These are phyloP conservation scores for Oenanthe javanica DNA, from an alignment of 140 eudicot species.

Conservation along the genomic window DNA sequence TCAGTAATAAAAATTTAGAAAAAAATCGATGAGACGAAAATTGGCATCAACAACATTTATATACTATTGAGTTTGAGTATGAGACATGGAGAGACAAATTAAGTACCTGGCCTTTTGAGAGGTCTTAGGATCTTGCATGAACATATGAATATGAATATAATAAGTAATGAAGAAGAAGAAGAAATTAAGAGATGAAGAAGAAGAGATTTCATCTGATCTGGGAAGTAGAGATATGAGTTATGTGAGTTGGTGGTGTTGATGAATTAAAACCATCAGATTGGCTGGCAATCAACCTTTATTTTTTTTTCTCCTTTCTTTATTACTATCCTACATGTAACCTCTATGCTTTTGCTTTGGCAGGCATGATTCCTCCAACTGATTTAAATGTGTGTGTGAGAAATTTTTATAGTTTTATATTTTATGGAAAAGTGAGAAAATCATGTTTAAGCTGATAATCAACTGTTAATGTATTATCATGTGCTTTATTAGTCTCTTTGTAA, in stretches of 20 bases:
- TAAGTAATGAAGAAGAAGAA: neutral
- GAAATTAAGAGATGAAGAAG: constrained; percentile 24
- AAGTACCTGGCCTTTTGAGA: constrained; percentile 44
- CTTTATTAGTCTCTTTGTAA: no score
- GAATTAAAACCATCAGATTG: constrained; percentile 18
- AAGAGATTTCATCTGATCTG: constrained; percentile 25
- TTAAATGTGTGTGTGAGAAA: neutral
- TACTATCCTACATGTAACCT: constrained; percentile 12
- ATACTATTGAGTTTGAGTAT: neutral
- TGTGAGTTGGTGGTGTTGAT: neutral
- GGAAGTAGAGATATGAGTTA: neutral
- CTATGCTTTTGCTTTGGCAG: constrained; percentile 66
- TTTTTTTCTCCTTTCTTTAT: constrained; percentile 28
- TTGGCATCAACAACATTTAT: no score
- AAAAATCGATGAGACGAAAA: no score
- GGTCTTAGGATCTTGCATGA: constrained; percentile 79
- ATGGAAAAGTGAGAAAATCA: neutral
- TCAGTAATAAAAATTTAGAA: no score
- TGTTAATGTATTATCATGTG: no score
- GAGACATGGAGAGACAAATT: no score
- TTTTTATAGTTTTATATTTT: neutral
- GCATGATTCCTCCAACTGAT: constrained; percentile 45
- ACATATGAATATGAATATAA: constrained; percentile 29
- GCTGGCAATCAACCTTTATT: constrained; percentile 38
- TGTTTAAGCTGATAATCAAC: neutral